Percentiles rank a stretch among this genome's conserved stretches.
Conservation (phyloP, 1,139 yeast species). For the Suhomyces bolitotheri region DNA sequence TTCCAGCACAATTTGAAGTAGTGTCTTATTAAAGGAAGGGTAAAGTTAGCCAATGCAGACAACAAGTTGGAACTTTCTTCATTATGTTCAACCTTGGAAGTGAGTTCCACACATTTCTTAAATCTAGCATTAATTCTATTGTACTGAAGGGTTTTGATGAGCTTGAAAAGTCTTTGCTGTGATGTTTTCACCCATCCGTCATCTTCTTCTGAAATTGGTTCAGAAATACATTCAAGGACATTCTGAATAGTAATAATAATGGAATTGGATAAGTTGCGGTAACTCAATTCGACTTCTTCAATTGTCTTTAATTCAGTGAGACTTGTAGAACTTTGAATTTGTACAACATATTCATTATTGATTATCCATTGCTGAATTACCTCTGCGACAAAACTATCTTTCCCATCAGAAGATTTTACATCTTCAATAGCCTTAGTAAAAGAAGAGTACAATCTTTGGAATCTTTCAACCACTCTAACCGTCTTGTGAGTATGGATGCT, state of each 20-base stretch:
- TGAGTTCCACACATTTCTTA: conserved; percentile 17
- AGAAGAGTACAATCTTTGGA: conserved; percentile 17
- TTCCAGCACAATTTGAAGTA: conserved; percentile 48
- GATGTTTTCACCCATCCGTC: conserved; percentile 64
- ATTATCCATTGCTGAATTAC: conserved; percentile 40
- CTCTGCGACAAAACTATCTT: conserved; percentile 48
- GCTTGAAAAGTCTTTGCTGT: conserved; percentile 45
- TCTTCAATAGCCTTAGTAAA: conserved; percentile 21
- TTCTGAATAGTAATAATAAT: conserved; percentile 71
- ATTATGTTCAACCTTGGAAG: conserved; percentile 36
- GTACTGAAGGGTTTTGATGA: conserved; percentile 40
- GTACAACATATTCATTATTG: background rate
- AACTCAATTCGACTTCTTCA: conserved; percentile 45
- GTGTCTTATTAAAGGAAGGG: conserved; percentile 58
- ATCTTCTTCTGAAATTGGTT: conserved; percentile 46
- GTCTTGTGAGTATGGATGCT: conserved; percentile 18
- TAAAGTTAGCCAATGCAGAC: conserved; percentile 50
- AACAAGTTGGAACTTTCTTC: conserved; percentile 35
- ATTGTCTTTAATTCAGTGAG: conserved; percentile 22
- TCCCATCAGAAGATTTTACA: conserved; percentile 33
- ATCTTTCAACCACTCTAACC: conserved; percentile 22
- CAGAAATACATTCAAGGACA: conserved; percentile 35
- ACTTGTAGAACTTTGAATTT: conserved; percentile 25
- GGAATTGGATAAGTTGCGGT: conserved; percentile 58
- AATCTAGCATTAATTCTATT: conserved; percentile 29